These are phyloP conservation scores for Cercophora scortea DNA, from an alignment of 495 filamentous ascomycete genomes.

Conservation along the genomic window DNA sequence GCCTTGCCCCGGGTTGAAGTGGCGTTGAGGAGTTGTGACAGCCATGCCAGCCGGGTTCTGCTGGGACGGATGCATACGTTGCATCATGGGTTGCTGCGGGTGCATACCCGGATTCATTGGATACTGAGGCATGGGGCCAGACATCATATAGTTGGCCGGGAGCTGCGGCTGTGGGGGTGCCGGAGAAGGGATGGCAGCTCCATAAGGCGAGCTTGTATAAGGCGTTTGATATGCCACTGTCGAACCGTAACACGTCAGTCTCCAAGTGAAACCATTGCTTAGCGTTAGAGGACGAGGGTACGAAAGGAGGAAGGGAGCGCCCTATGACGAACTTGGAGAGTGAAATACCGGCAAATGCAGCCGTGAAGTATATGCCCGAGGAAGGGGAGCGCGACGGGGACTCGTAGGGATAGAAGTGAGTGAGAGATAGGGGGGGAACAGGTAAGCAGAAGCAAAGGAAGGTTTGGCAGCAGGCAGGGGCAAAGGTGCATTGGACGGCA, in stretches of 20 bases:
- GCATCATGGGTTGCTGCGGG: slow-evolving; percentile 34
- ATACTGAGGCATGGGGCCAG: slow-evolving; percentile 30
- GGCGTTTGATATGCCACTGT: slow-evolving; percentile 47
- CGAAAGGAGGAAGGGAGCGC: background rate
- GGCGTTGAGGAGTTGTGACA: slow-evolving; percentile 32
- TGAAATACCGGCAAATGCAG: background rate
- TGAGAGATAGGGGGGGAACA: background rate
- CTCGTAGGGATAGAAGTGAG: background rate
- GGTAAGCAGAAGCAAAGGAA: background rate
- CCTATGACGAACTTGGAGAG: background rate
- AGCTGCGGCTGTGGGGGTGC: slow-evolving; percentile 36
- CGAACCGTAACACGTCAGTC: background rate
- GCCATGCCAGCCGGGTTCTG: slow-evolving; percentile 26
- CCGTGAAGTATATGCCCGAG: too few species aligned
- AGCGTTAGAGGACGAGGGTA: background rate
- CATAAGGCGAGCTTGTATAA: slow-evolving; percentile 45
- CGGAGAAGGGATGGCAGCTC: slow-evolving; percentile 32
- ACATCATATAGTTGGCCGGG: slow-evolving; percentile 43
- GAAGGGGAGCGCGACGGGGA: too few species aligned
- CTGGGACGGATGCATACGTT: slow-evolving; percentile 35
- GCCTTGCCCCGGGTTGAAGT: slow-evolving; percentile 27
- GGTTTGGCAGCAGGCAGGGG: background rate
- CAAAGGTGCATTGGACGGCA: background rate
- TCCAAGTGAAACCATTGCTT: background rate
- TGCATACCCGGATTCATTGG: slow-evolving; percentile 33